These are phyloP conservation scores for Mycosphaerella arachidis DNA, from an alignment of 2,329 filamentous ascomycete genomes.

Conservation along the genomic window DNA sequence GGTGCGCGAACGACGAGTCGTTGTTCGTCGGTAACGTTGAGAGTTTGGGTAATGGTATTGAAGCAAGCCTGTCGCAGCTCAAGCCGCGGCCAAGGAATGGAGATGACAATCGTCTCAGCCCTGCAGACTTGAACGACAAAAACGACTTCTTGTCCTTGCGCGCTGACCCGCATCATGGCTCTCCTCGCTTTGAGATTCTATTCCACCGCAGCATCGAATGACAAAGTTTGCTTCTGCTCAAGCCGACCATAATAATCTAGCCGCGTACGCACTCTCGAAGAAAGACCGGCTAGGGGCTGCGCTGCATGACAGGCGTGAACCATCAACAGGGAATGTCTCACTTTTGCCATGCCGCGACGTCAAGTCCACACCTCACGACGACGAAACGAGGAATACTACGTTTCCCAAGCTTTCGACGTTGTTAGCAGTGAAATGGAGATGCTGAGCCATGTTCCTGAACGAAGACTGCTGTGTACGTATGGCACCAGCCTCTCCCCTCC, in stretches of 20 bases:
- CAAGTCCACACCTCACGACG: background rate
- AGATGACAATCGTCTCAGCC: constrained; percentile 1
- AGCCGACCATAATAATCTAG: background rate
- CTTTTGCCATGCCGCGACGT: background rate
- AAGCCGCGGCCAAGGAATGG: background rate
- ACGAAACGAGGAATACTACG: background rate
- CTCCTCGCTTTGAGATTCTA: background rate
- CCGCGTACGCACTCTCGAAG: background rate
- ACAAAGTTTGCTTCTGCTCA: background rate
- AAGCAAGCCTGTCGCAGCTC: background rate
- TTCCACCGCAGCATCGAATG: background rate
- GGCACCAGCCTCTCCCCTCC: background rate
- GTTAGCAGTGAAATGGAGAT: background rate
- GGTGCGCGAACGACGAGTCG: background rate
- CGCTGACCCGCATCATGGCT: background rate
- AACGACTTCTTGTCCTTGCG: background rate
- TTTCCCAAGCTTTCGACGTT: background rate
- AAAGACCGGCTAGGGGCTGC: background rate
- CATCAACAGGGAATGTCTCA: background rate
- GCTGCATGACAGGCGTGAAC: constrained; percentile 2
- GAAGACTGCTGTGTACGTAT: background rate
- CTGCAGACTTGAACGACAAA: background rate
- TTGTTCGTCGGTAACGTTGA: background rate
- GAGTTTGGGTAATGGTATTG: background rate
- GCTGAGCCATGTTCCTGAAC: background rate